These are phyloP conservation scores for Pythium coloratum DNA, from an alignment of 352 stramenopile genomes.

Conservation along the genomic window DNA sequence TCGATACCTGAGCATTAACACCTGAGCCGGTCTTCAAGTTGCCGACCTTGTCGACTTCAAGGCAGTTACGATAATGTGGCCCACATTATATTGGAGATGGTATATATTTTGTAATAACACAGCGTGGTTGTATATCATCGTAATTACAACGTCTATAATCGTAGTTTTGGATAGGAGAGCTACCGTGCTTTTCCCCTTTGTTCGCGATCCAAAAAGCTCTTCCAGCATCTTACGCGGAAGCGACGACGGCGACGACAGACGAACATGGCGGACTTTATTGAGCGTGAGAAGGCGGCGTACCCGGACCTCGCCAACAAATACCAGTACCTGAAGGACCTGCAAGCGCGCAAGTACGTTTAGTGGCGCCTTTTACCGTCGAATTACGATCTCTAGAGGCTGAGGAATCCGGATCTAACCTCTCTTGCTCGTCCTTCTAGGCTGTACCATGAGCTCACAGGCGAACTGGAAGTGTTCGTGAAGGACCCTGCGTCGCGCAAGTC, in stretches of 20 bases:
- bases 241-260: background rate
- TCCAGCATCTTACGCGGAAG: background rate
- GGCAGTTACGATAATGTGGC: too few relatives aligned
- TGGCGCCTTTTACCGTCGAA: background rate
- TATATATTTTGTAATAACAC: too few relatives aligned
- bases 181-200: constrained; percentile 9
- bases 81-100: too few relatives aligned
- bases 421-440: constrained; percentile 61
- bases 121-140: too few relatives aligned
- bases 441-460: constrained; percentile 97
- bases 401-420: background rate
- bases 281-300: constrained; percentile 86
- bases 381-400: background rate
- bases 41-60: too few relatives aligned
- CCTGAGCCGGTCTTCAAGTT: too few relatives aligned
- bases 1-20: too few relatives aligned
- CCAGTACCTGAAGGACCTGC: constrained; percentile 90
- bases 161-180: background rate
- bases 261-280: constrained; percentile 69
- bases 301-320: constrained; percentile 92
- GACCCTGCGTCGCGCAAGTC: constrained; percentile 67
- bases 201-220: constrained; percentile 23
- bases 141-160: background rate
- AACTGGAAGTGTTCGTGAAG: constrained; percentile 91
- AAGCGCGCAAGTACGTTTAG: constrained; percentile 80